These are phyloP conservation scores for Chenopodium suecicum DNA, from an alignment of 148 eudicot species.

Conservation along the genomic window DNA sequence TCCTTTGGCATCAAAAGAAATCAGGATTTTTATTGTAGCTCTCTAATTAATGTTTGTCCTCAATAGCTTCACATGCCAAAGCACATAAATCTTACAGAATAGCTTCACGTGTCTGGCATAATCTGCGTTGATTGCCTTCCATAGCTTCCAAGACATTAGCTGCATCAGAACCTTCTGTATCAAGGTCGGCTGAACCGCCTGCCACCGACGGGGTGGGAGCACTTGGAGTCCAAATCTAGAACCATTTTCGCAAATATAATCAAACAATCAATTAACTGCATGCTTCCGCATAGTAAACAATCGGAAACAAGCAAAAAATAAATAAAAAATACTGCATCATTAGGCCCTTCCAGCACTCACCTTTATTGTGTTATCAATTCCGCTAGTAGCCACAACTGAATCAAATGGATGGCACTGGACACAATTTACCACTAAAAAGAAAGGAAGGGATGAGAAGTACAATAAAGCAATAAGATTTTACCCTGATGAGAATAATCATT, in stretches of 20 bases:
- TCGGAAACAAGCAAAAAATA: not conserved
- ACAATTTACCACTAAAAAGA: conserved; percentile 84
- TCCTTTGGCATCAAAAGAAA: not conserved
- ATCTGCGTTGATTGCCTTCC: conserved; percentile 78
- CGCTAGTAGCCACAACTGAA: conserved; percentile 89
- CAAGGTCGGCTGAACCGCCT: conserved; percentile 49
- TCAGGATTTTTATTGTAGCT: not conserved
- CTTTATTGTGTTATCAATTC: conserved; percentile 92
- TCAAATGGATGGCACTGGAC: conserved; percentile 95
- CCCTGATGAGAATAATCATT: not conserved
- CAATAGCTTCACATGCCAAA: not conserved
- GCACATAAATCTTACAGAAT: conserved; percentile 52
- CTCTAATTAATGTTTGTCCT: not conserved
- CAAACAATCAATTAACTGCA: conserved; percentile 3
- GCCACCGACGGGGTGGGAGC: conserved; percentile 73
- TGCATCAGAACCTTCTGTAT: conserved; percentile 59
- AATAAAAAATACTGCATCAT: not conserved
- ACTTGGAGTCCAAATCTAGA: conserved; percentile 88
- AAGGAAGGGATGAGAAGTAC: not conserved
- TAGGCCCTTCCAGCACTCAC: conserved; percentile 33
- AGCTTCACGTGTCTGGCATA: conserved; percentile 70
- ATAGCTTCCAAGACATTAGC: conserved; percentile 64
- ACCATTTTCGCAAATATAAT: conserved; percentile 9
- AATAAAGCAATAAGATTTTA: not conserved
- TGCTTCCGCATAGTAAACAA: not conserved